These are phyloP conservation scores for Fusarium guadeloupense DNA, from an alignment of 2,329 filamentous ascomycete species.

Conservation along the genomic window DNA sequence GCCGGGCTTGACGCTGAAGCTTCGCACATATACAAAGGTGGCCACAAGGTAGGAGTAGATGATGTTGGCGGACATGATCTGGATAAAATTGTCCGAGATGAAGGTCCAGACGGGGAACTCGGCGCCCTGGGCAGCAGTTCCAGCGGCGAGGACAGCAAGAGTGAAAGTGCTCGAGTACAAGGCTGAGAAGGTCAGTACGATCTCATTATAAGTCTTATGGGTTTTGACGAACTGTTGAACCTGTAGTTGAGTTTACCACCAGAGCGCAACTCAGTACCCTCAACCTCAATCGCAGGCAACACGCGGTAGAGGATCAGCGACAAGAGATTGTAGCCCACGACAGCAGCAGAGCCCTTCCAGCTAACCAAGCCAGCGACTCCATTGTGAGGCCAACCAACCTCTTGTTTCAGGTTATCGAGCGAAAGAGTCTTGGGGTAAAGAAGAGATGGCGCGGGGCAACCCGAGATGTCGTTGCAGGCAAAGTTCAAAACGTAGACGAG, in stretches of 20 bases:
- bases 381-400: constrained; percentile 81
- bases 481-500: constrained; percentile 84
- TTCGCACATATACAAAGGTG: constrained; percentile 81
- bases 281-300: constrained; percentile 75
- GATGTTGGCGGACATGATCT: constrained; percentile 84
- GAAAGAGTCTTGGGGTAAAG: constrained; percentile 77
- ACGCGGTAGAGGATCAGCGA: constrained; percentile 78
- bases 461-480: constrained; percentile 90
- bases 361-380: constrained; percentile 77
- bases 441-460: constrained; percentile 86
- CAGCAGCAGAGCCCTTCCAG: constrained; percentile 73
- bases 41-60: constrained; percentile 78
- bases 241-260: constrained; percentile 84
- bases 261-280: constrained; percentile 74
- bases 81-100: constrained; percentile 89
- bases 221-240: constrained; percentile 71
- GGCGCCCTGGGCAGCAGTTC: constrained; percentile 79
- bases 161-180: constrained; percentile 79
- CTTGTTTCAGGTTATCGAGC: constrained; percentile 76
- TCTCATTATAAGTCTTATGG: constrained; percentile 20
- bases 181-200: constrained; percentile 58
- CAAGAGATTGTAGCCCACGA: constrained; percentile 80
- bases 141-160: constrained; percentile 74
- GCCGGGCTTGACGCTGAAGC: constrained; percentile 81
- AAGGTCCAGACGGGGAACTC: constrained; percentile 91